Percentiles rank a stretch among this genome's conserved stretches.
Conservation (phyloP, 768 basidiomycete genomes). For the Naematelia aurantialba region DNA sequence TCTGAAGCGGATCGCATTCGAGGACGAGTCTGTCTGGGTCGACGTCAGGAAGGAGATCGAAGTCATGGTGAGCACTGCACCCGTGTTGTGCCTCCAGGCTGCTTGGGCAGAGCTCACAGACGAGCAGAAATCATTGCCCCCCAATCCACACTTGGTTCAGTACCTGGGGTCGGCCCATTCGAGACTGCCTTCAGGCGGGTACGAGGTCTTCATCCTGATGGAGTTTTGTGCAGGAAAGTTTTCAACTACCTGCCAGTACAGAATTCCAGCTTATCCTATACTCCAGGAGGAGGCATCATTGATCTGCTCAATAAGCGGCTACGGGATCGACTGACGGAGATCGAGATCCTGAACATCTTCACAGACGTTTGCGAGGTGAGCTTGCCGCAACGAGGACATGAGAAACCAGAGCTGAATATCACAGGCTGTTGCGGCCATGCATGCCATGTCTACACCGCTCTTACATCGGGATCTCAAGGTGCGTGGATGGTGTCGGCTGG, state of each 20-base stretch:
- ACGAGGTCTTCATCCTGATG: constrained; percentile 98
- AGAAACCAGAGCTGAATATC: not conserved
- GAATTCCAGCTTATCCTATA: constrained; percentile 4
- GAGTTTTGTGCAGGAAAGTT: constrained; percentile 83
- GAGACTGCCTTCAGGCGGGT: constrained; percentile 72
- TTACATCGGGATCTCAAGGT: constrained; percentile 92
- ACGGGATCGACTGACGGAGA: constrained; percentile 87
- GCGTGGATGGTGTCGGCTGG: not conserved
- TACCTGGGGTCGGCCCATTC: constrained; percentile 94
- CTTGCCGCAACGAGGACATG: not conserved
- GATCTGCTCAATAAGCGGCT: constrained; percentile 99
- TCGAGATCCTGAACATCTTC: constrained; percentile 96
- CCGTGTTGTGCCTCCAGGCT: constrained; percentile 10
- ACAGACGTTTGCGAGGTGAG: constrained; percentile 82
- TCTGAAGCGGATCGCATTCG: constrained; percentile 90
- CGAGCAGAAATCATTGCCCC: constrained; percentile 75
- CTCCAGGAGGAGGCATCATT: constrained; percentile 88
- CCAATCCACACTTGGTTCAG: constrained; percentile 91
- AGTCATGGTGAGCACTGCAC: constrained; percentile 72
- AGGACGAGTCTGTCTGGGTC: constrained; percentile 79
- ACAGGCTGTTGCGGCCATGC: constrained; percentile 87
- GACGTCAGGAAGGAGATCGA: constrained; percentile 98
- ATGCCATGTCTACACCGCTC: constrained; percentile 80
- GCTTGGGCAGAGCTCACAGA: no score
- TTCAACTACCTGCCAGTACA: not conserved